Evolutionary conservation across 2,329 filamentous ascomycete genomes (phyloP).

Genomic region (Coniosporium tulheliwenetii): DNA sequence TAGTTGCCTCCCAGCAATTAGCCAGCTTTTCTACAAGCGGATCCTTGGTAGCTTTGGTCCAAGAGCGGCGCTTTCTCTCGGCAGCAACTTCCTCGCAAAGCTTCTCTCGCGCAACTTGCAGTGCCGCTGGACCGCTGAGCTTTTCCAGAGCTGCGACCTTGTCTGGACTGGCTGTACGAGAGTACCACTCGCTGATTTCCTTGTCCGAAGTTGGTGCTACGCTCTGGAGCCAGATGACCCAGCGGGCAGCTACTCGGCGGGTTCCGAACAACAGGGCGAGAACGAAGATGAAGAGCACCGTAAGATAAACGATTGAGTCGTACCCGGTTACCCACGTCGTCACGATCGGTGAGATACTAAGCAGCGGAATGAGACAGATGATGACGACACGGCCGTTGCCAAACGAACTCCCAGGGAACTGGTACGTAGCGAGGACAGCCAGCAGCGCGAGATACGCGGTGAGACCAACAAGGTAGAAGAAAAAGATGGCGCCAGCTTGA

Average conservation of each 20-base stretch:
- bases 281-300: constrained; percentile 38
- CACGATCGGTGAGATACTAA: constrained; percentile 41
- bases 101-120: constrained; percentile 30
- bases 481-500: constrained; percentile 38
- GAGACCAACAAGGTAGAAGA: constrained; percentile 41
- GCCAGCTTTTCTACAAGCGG: constrained; percentile 32
- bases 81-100: constrained; percentile 28
- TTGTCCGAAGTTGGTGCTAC: constrained; percentile 33
- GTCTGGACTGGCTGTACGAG: constrained; percentile 12
- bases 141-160: constrained; percentile 23
- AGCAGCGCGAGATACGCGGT: constrained; percentile 44
- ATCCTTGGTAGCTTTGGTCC: constrained; percentile 27
- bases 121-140: constrained; percentile 32
- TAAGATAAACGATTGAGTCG: constrained; percentile 41
- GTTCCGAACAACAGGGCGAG: constrained; percentile 34
- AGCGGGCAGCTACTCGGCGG: constrained; percentile 38
- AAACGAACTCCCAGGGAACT: constrained; percentile 38
- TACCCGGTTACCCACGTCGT: constrained; percentile 33
- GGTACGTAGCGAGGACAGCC: constrained; percentile 26
- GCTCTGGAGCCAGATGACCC: constrained; percentile 41
- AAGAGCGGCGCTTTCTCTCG: constrained; percentile 27
- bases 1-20: constrained; percentile 34
- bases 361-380: constrained; percentile 37
- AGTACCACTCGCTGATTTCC: constrained; percentile 35
- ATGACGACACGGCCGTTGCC: constrained; percentile 42